Conservation (phyloP, 208 protist genomes). For the Wallacemonas rigidus region DNA sequence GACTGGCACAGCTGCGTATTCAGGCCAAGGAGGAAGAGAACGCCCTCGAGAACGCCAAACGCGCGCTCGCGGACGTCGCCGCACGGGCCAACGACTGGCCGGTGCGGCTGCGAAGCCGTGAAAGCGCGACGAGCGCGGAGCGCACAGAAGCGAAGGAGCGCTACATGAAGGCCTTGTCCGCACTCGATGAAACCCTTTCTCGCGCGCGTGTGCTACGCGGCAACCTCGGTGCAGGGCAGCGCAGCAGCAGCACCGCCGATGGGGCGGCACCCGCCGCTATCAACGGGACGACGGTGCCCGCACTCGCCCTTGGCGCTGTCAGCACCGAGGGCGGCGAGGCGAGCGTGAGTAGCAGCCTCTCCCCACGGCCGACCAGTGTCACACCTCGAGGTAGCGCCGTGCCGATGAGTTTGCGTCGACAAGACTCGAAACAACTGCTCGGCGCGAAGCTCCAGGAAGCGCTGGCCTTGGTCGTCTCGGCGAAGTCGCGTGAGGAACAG, state of each 20-base stretch:
- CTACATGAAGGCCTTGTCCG: conserved; percentile 11
- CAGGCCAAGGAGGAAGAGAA: conserved; percentile 32
- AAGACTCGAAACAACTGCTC: conserved; percentile 7
- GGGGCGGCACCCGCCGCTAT: background rate
- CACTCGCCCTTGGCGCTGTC: background rate
- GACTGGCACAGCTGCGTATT: conserved; percentile 43
- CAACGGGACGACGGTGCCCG: conserved; percentile 9
- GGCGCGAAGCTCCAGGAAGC: conserved; percentile 1
- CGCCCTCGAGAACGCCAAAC: conserved; percentile 25
- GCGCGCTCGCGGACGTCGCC: conserved; percentile 7
- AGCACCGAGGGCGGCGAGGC: conserved; percentile 5
- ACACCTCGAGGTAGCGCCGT: background rate
- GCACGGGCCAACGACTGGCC: conserved; percentile 20
- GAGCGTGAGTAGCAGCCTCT: conserved; percentile 1
- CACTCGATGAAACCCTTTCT: conserved; percentile 1
- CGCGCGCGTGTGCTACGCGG: conserved; percentile 14
- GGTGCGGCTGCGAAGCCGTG: background rate
- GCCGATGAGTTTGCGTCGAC: background rate
- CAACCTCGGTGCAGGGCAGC: conserved; percentile 18
- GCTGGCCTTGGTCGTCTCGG: background rate
- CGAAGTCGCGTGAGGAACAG: background rate
- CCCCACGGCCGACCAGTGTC: background rate
- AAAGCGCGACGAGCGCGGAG: conserved; percentile 21
- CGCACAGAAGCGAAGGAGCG: background rate
- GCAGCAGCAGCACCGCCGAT: conserved; percentile 5